phyloP scores from a whole-genome alignment of 1,139 yeast species.

The Candida pseudocylindracea region DNA sequence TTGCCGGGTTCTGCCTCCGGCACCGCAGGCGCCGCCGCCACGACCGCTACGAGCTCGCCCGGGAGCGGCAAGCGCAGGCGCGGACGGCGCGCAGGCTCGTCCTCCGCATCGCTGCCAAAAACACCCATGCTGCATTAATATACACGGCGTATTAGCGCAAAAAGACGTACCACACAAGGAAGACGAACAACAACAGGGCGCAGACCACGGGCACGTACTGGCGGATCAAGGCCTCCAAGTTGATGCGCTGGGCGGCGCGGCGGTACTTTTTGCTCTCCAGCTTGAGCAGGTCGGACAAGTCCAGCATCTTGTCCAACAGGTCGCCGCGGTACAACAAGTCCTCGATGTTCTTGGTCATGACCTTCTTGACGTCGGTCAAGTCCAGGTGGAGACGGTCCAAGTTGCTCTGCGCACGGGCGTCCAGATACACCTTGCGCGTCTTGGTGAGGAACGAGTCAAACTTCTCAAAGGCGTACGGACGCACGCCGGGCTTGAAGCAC shows the following conservation, averaged over 20 bases:
- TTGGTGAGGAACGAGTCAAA: constrained; percentile 71
- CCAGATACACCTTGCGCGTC: constrained; percentile 75
- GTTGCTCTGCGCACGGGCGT: constrained; percentile 76
- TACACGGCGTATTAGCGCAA: constrained; percentile 7
- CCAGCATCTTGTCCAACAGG: constrained; percentile 79
- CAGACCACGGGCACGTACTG: constrained; percentile 81
- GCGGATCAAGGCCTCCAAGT: constrained; percentile 68
- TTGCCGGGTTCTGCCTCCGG: no score
- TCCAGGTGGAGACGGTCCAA: constrained; percentile 73
- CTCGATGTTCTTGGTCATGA: constrained; percentile 91
- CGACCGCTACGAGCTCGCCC: no score
- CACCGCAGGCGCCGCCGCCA: no score
- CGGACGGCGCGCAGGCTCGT: neutral
- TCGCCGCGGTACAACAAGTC: constrained; percentile 90
- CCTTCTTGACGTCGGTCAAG: constrained; percentile 79
- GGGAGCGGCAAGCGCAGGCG: neutral
- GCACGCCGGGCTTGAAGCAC: constrained; percentile 32
- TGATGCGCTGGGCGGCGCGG: constrained; percentile 76
- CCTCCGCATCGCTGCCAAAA: neutral
- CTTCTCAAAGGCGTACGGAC: constrained; percentile 81
- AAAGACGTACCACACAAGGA: constrained; percentile 69
- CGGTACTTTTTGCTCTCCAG: constrained; percentile 75
- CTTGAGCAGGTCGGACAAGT: constrained; percentile 59
- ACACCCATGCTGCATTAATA: neutral
- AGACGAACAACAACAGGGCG: constrained; percentile 46